Conservation (phyloP, 2,329 filamentous ascomycete species). For the Thermomyces lanuginosus region DNA sequence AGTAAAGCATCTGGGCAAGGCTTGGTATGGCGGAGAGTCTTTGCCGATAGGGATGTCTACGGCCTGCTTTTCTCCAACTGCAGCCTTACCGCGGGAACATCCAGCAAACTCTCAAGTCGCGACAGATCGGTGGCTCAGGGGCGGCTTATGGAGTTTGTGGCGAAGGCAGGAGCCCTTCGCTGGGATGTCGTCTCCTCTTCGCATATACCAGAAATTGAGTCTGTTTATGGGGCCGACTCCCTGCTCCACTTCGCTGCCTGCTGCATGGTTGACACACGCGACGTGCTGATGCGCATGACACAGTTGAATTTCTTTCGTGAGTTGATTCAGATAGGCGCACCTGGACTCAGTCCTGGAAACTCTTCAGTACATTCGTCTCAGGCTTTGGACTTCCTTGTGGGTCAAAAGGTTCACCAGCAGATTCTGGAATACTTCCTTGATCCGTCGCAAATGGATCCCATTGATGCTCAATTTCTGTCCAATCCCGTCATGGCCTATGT, state of each 20-base stretch:
- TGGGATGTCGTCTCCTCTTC: conserved; percentile 38
- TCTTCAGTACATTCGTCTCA: conserved; percentile 28
- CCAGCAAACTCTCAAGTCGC: conserved; percentile 29
- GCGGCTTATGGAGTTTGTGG: conserved; percentile 42
- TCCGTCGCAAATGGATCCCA: conserved; percentile 31
- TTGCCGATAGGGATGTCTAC: conserved; percentile 44
- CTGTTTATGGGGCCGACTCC: conserved; percentile 22
- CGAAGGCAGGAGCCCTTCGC: conserved; percentile 36
- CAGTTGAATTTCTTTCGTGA: conserved; percentile 41
- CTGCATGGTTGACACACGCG: conserved; percentile 41
- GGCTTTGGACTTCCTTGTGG: conserved; percentile 37
- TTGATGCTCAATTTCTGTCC: conserved; percentile 39
- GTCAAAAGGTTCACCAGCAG: conserved; percentile 34
- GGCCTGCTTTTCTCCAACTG: conserved; percentile 40
- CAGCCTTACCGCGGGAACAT: conserved; percentile 25
- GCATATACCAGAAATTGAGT: conserved; percentile 38
- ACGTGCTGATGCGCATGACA: conserved; percentile 45
- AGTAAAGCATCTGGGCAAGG: conserved; percentile 28
- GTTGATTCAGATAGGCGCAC: conserved; percentile 31
- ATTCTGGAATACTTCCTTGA: conserved; percentile 37
- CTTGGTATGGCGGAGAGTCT: conserved; percentile 45
- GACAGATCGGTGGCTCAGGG: conserved; percentile 45
- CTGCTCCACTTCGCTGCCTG: conserved; percentile 40
- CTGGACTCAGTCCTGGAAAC: conserved; percentile 22
- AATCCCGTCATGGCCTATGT: conserved; percentile 42